Evolutionary conservation across 2,329 filamentous ascomycete genomes (phyloP), one percentile per base, ranked within the genome.

Genomic region (Aspergillus quadrilineatus): DNA sequence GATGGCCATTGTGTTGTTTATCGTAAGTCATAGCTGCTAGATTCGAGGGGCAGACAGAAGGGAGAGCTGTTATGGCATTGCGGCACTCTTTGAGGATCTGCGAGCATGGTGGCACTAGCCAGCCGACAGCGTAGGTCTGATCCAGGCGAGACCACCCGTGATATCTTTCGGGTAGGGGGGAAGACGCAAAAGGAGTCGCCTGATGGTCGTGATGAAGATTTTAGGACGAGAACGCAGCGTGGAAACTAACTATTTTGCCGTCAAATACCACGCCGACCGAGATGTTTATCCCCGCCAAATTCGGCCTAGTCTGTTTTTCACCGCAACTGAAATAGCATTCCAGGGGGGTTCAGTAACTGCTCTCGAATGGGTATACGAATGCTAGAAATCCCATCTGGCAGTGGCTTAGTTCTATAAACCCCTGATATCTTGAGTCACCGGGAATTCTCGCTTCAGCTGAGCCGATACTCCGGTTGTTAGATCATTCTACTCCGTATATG

Each of bases 1-100:
- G 76, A 68, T 77, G 78, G 71, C 72, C 73, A 67, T 74, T 75
- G 72, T 77, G 77, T 74, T 77, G 79, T 75, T 79, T 82, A 74
- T 83, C 79, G 69, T 73, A 72, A 59, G 75, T 75, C 73, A 83
- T 78, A 69, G 78, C 75, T 67, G 70, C 66, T 69, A 65, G 63
- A 57, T 50, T 67, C 57, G 59, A 64, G 66, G 60, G 64, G 67
- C 62, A 57, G 66, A 66, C 64, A 62, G 58, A 61, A 62, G 62
- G 55, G 64, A 64, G 74, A 68, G 74, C 73, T 73, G 74, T 78
- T 69, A 77, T 79, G 71, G 68, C 77, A 80, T 79, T 77, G 71
- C 68, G 66, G 65, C 65, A 64, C 60, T 60, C 55, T 55, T 54
- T 54, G 61, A 61, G 46, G 55, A 57, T 58, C 63, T 60, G 64